Evolutionary conservation across 2,329 filamentous ascomycete genomes (phyloP).

Genomic region (Aspergillus puulaauensis): DNA sequence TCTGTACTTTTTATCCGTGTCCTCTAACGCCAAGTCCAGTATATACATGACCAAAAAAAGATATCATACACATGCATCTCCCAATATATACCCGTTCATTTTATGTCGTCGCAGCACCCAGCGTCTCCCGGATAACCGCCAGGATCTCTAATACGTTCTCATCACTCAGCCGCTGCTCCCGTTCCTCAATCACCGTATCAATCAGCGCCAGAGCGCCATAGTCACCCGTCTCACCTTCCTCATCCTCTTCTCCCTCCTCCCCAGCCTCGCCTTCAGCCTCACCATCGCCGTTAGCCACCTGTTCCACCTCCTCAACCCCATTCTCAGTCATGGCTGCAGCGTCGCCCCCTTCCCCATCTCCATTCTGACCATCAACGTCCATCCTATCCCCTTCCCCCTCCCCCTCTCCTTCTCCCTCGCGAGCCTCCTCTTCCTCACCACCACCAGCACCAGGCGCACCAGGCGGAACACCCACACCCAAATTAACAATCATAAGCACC

Average conservation of each 20-base stretch:
- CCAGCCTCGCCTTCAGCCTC: slow-evolving; percentile 16
- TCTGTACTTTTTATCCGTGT: neutral
- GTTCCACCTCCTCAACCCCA: slow-evolving; percentile 18
- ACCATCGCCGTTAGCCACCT: slow-evolving; percentile 14
- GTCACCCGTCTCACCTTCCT: slow-evolving; percentile 30
- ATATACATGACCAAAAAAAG: neutral
- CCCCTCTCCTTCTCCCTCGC: neutral
- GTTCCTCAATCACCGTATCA: slow-evolving; percentile 44
- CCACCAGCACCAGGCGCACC: slow-evolving; percentile 19
- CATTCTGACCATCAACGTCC: slow-evolving; percentile 18
- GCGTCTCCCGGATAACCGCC: slow-evolving; percentile 35
- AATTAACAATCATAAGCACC: slow-evolving; percentile 47
- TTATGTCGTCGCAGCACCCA: slow-evolving; percentile 17
- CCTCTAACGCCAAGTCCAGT: neutral
- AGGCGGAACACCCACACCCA: slow-evolving; percentile 37
- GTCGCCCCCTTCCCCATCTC: slow-evolving; percentile 5
- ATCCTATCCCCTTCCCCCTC: slow-evolving; percentile 36
- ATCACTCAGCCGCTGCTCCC: slow-evolving; percentile 40
- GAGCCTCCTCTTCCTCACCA: neutral
- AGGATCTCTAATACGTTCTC: slow-evolving; percentile 38
- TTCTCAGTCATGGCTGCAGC: slow-evolving; percentile 7
- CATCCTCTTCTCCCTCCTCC: slow-evolving; percentile 19
- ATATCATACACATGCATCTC: neutral
- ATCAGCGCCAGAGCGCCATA: slow-evolving; percentile 38
- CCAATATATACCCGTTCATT: neutral